These are phyloP conservation scores for Sporothrix euskadiensis DNA, from an alignment of 2,329 filamentous ascomycete species.

Conservation along the genomic window DNA sequence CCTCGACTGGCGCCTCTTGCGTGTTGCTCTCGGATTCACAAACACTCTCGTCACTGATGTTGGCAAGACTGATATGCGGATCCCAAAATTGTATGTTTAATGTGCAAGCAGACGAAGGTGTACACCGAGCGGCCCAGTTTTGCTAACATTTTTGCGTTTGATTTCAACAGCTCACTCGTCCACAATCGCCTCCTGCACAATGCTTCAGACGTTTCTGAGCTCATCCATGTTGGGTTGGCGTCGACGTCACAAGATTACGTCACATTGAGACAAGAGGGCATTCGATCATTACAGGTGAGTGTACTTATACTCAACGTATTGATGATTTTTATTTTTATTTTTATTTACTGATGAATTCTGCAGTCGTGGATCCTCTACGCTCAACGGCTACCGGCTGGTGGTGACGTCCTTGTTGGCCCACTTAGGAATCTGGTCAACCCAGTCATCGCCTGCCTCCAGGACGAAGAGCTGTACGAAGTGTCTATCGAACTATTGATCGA, in stretches of 20 bases:
- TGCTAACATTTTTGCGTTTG: constrained; percentile 8
- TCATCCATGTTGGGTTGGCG: constrained; percentile 44
- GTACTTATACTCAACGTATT: too few species aligned
- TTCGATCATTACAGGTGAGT: constrained; percentile 62
- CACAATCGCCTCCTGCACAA: constrained; percentile 55
- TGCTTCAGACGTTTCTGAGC: constrained; percentile 50
- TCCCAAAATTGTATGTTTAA: constrained; percentile 54
- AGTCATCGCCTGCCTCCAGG: constrained; percentile 61
- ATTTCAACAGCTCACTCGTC: constrained; percentile 39
- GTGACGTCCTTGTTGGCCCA: constrained; percentile 57
- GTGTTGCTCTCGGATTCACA: constrained; percentile 65
- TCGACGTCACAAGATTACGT: constrained; percentile 25
- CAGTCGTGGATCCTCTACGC: constrained; percentile 75
- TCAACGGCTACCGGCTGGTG: constrained; percentile 61
- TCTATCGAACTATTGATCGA: constrained; percentile 67
- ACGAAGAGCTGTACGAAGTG: constrained; percentile 59
- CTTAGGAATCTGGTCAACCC: constrained; percentile 61
- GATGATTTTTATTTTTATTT: neutral
- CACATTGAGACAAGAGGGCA: constrained; percentile 54
- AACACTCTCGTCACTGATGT: constrained; percentile 65
- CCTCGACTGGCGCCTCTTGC: constrained; percentile 53
- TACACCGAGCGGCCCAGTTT: neutral
- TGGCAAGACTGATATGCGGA: constrained; percentile 65
- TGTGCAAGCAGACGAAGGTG: neutral
- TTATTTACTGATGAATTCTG: constrained; percentile 24